Percentiles rank a stretch among this genome's conserved stretches.
Evolutionary conservation across 768 basidiomycete species (phyloP).

Genomic region (Collybiopsis luxurians): DNA sequence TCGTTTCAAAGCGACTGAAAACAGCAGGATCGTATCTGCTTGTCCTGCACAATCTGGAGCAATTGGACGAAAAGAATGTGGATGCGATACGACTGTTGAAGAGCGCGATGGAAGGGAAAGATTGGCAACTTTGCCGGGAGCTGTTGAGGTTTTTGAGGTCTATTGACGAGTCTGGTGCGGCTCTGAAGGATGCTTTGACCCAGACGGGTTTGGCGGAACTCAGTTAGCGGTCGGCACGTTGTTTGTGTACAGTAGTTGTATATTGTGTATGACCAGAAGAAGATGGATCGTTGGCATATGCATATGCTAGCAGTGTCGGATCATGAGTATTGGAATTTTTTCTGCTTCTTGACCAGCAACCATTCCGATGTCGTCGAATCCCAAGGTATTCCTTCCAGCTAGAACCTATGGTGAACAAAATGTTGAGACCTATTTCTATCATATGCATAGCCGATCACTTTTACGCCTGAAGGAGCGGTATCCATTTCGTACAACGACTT

Average conservation of each 20-base stretch:
- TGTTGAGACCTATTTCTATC: not conserved
- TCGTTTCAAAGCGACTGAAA: conserved; percentile 67
- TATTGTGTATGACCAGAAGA: too few relatives aligned
- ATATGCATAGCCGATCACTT: conserved; percentile 23
- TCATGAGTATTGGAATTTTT: too few relatives aligned
- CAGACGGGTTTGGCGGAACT: conserved; percentile 43
- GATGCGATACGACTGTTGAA: conserved; percentile 82
- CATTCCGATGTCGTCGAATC: too few relatives aligned
- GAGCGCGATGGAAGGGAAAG: conserved; percentile 70
- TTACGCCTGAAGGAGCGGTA: conserved; percentile 50
- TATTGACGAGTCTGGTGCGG: conserved; percentile 82
- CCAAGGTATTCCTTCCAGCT: too few relatives aligned
- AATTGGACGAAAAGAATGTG: conserved; percentile 72
- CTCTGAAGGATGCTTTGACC: conserved; percentile 58
- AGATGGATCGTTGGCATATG: too few relatives aligned
- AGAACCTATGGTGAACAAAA: too few relatives aligned
- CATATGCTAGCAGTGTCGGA: too few relatives aligned
- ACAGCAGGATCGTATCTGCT: conserved; percentile 92
- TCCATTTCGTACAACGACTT: conserved; percentile 63
- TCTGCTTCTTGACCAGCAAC: too few relatives aligned
- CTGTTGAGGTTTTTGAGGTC: conserved; percentile 90
- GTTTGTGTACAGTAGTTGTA: too few relatives aligned
- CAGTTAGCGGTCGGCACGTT: too few relatives aligned
- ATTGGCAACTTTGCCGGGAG: conserved; percentile 91
- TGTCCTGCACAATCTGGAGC: conserved; percentile 91